These are phyloP conservation scores for Hansenula lynferdii DNA, from an alignment of 1,139 yeast species.

Conservation along the genomic window DNA sequence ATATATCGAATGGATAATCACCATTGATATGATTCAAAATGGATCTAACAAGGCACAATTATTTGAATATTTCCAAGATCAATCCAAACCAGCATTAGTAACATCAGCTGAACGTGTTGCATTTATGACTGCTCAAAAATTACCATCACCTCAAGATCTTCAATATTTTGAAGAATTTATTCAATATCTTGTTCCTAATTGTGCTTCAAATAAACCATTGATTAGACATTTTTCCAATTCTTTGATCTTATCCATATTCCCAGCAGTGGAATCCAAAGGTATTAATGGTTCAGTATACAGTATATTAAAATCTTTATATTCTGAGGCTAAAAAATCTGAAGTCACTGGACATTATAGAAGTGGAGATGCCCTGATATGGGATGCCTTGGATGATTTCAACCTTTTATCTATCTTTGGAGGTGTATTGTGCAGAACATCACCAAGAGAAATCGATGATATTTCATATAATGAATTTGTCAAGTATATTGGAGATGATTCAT, in stretches of 20 bases:
- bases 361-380: slow-evolving; percentile 84
- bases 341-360: slow-evolving; percentile 58
- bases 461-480: slow-evolving; percentile 32
- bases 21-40: slow-evolving; percentile 31
- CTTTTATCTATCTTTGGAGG: slow-evolving; percentile 75
- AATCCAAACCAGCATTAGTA: slow-evolving; percentile 46
- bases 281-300: slow-evolving; percentile 16
- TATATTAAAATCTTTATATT: slow-evolving; percentile 24
- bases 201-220: slow-evolving; percentile 81
- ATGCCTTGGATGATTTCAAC: slow-evolving; percentile 53
- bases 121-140: slow-evolving; percentile 43
- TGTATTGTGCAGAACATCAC: slow-evolving; percentile 54
- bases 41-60: slow-evolving; percentile 25
- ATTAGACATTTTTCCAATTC: slow-evolving; percentile 83
- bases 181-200: slow-evolving; percentile 48
- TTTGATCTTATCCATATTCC: slow-evolving; percentile 51
- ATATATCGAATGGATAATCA: slow-evolving; percentile 75
- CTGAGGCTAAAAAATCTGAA: slow-evolving; percentile 38
- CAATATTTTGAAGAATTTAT: slow-evolving; percentile 28
- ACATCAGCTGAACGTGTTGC: slow-evolving; percentile 60
- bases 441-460: slow-evolving; percentile 41
- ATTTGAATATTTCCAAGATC: slow-evolving; percentile 24
- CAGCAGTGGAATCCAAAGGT: slow-evolving; percentile 25
- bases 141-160: slow-evolving; percentile 22
- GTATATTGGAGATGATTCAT: slow-evolving; percentile 29